phyloP scores from a whole-genome alignment of 768 basidiomycete species.

The Xerocomus brunneocitrinus region DNA sequence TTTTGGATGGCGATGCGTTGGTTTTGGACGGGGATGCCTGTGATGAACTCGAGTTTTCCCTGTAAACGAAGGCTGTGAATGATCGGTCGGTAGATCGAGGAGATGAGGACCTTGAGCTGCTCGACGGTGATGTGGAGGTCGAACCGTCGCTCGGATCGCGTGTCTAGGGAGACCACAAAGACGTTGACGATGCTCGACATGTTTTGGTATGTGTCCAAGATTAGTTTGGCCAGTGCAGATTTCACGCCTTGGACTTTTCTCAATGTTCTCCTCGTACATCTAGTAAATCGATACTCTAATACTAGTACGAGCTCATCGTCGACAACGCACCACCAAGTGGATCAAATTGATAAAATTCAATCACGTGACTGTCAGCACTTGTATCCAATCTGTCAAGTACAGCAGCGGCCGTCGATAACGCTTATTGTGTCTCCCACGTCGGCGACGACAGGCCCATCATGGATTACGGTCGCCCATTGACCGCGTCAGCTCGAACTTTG shows the following conservation, averaged over 20 bases:
- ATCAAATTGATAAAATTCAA: background rate
- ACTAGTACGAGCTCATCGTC: too few species aligned
- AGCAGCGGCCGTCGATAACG: background rate
- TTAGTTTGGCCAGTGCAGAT: background rate
- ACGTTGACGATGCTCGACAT: constrained; percentile 56
- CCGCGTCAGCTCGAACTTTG: constrained; percentile 43
- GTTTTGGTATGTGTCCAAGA: background rate
- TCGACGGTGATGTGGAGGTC: constrained; percentile 70
- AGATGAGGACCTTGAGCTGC: constrained; percentile 68
- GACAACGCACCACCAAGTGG: too few species aligned
- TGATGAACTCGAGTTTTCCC: constrained; percentile 83
- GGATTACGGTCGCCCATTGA: constrained; percentile 31
- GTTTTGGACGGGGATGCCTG: constrained; percentile 77
- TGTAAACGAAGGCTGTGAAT: constrained; percentile 23
- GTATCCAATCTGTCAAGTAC: background rate
- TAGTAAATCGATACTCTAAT: too few species aligned
- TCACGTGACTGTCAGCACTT: constrained; percentile 3
- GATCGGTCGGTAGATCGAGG: background rate
- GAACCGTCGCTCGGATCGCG: constrained; percentile 82
- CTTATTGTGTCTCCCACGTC: background rate
- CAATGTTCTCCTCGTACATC: too few species aligned
- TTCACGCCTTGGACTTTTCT: too few species aligned
- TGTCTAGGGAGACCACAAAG: constrained; percentile 82
- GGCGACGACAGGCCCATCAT: constrained; percentile 16
- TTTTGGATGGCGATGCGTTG: constrained; percentile 66